These are phyloP conservation scores for Spathaspora passalidarum DNA, from an alignment of 805 yeast genomes.

Conservation along the genomic window DNA sequence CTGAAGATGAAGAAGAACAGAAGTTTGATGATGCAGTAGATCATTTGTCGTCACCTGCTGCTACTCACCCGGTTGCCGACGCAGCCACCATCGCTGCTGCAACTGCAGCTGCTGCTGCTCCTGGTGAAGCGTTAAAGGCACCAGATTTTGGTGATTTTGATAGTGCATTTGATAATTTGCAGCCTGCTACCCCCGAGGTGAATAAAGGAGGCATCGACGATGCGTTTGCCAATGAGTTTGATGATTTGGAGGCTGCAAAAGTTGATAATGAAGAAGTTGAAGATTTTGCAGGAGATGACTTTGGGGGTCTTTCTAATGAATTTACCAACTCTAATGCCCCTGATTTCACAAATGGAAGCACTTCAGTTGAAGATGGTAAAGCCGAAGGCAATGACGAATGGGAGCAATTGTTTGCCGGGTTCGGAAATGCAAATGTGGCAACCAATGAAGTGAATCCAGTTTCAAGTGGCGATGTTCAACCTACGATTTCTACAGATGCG, in stretches of 20 bases:
- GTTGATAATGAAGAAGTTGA: constrained; percentile 25
- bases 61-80: constrained; percentile 1
- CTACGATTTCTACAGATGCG: constrained; percentile 20
- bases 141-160: constrained; percentile 28
- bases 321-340: constrained; percentile 26
- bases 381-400: constrained; percentile 65
- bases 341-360: constrained; percentile 35
- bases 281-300: constrained; percentile 22
- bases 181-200: constrained; percentile 26
- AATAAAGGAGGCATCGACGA: constrained; percentile 14
- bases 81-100: background rate
- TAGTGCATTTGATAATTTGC: constrained; percentile 35
- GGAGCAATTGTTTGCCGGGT: constrained; percentile 91
- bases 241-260: constrained; percentile 33
- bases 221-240: constrained; percentile 37
- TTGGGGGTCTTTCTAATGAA: constrained; percentile 23
- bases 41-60: too few species aligned
- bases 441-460: background rate
- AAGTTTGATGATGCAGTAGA: constrained; percentile 30
- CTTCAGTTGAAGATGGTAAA: constrained; percentile 8
- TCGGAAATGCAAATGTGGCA: constrained; percentile 48
- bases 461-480: constrained; percentile 13
- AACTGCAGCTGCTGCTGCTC: background rate
- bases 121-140: background rate
- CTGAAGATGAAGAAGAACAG: constrained; percentile 36